Conservation (phyloP, 23 red algal genomes). For the Porphyridium purpureum region DNA sequence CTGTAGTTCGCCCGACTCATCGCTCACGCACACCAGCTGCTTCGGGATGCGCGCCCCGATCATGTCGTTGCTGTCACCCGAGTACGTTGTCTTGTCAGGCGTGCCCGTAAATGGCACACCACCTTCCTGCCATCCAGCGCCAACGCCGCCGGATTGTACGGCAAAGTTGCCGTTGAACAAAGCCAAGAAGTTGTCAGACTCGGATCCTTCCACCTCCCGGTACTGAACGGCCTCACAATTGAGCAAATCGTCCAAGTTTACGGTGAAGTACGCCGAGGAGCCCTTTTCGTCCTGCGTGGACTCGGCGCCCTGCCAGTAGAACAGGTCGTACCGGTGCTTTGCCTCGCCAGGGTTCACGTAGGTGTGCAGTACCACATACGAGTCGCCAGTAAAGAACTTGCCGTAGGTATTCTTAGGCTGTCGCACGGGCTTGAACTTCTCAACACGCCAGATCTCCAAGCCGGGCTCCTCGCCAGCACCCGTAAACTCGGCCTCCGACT, state of each 20-base stretch:
- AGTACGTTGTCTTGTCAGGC: background rate
- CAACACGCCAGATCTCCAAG: constrained; percentile 66
- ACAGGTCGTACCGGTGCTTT: constrained; percentile 25
- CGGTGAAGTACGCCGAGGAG: constrained; percentile 46
- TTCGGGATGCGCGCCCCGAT: background rate
- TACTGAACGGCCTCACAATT: constrained; percentile 45
- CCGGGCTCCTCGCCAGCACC: constrained; percentile 31
- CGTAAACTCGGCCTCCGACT: constrained; percentile 29
- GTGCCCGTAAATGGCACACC: background rate
- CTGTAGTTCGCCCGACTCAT: background rate
- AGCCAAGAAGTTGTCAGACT: constrained; percentile 24
- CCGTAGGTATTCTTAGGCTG: constrained; percentile 8
- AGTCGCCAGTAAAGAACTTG: constrained; percentile 37
- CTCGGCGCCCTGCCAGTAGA: constrained; percentile 45
- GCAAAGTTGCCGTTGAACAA: constrained; percentile 10
- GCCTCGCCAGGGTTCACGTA: background rate
- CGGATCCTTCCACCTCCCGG: constrained; percentile 39
- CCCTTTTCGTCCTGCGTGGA: constrained; percentile 42
- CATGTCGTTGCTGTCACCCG: background rate
- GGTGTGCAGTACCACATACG: constrained; percentile 49
- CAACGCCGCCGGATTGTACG: background rate
- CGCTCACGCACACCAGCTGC: background rate
- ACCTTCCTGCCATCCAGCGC: background rate
- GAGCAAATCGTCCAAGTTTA: constrained; percentile 61
- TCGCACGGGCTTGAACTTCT: constrained; percentile 33